Evolutionary conservation across 1,139 yeast species (phyloP), one percentile per base, ranked within the genome.

Genomic region (Geotrichum citri-aurantii): DNA sequence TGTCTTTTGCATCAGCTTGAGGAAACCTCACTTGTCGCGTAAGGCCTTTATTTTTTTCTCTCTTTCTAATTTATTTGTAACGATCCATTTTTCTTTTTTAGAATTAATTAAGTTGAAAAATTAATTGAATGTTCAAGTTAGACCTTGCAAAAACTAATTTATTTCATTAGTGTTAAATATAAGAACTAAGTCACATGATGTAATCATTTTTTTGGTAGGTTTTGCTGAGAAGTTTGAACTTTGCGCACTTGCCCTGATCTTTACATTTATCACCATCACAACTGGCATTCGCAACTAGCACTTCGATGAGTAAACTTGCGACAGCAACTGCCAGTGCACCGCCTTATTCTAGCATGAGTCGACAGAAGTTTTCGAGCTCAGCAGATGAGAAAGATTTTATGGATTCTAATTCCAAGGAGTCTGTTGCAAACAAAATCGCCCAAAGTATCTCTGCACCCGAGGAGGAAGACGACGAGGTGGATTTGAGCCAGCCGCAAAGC

Each of bases 1-100:
- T 64, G 57, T 42, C 52, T 65, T 55, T 55, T 65, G 54, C 55
- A 59, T n/a, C 50, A 40, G 27, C 23, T 54, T 4, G 60, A 57
- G 19, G 14, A 37, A 14, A 37, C 42, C 17, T 17, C 17, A n/a
- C 42, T 37, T 14, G 6, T 37, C 3, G 17, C 42, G n/a, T 37
- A 37, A 37, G 37, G 37, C 37, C 12, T 37, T 2, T 12, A 26
- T 26, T 26, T 26, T 26, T 26, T 26, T 26, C 7, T 26, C 29
- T 7, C 4, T 7, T 26, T 26, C 7, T 26, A 7, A 26, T 26
- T 7, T 7, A 26, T 7, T 26, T 26, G 29, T 26, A 7, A 26
- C 7, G 4, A 26, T 26, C 29, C 7, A 26, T 26, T 26, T 26
- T 26, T 26, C 7, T 26, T 26, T 26, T 26, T 26, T 26, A 26